A percentile compares a stretch with the other conserved stretches of the same genome.
These are phyloP conservation scores for Aspergillus nomiae DNA, from an alignment of 2,329 filamentous ascomycete species.

Conservation along the genomic window DNA sequence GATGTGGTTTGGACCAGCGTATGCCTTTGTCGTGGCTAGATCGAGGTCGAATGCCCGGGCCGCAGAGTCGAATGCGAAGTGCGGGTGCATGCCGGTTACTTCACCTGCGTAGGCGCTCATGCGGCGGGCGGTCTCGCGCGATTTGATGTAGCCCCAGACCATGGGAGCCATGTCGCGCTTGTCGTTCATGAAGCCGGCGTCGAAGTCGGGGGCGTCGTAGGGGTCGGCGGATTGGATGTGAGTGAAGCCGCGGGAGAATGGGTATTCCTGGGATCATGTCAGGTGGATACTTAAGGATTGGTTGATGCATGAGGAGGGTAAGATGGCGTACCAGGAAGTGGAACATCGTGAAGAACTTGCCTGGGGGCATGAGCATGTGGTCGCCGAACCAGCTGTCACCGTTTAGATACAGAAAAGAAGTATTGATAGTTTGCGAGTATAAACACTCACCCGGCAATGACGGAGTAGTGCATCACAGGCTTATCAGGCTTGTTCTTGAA, in stretches of 20 bases:
- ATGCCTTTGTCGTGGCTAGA: constrained; percentile 71
- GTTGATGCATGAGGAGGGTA: background rate
- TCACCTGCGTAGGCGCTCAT: constrained; percentile 80
- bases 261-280: constrained; percentile 57
- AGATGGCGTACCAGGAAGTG: constrained; percentile 62
- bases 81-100: constrained; percentile 67
- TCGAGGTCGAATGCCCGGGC: constrained; percentile 74
- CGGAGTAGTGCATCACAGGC: constrained; percentile 82
- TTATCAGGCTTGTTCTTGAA: constrained; percentile 85
- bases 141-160: constrained; percentile 85
- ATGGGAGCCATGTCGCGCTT: constrained; percentile 81
- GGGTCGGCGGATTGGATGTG: constrained; percentile 72
- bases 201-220: constrained; percentile 75
- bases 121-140: constrained; percentile 73
- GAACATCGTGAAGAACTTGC: constrained; percentile 84
- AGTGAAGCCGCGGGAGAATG: constrained; percentile 71
- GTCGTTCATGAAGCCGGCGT: constrained; percentile 83
- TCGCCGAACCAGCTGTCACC: constrained; percentile 43
- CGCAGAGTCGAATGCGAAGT: constrained; percentile 70
- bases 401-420: constrained; percentile 11
- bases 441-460: constrained; percentile 62
- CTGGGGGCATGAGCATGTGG: constrained; percentile 66
- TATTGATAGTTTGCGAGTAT: background rate
- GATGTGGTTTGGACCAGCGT: constrained; percentile 72
- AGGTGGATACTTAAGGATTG: background rate